These are phyloP conservation scores for Protomyces pachydermus DNA, from an alignment of 1,139 yeast species.

Conservation along the genomic window DNA sequence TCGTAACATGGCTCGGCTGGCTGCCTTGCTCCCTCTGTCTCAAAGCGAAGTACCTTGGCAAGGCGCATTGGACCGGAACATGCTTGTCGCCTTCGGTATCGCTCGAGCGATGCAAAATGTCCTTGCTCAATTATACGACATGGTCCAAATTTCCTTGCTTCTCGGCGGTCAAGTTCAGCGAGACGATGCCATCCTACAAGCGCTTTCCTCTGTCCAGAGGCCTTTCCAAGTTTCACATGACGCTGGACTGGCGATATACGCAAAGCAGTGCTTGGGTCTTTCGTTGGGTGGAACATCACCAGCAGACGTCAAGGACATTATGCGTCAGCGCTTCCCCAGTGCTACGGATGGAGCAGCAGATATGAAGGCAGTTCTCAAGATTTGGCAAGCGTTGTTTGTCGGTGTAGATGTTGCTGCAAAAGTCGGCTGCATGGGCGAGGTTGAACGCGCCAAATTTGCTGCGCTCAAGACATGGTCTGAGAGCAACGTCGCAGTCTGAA, in stretches of 20 bases:
- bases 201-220: conserved; percentile 51
- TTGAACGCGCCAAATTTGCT: conserved; percentile 40
- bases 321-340: conserved; percentile 37
- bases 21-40: conserved; percentile 52
- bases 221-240: conserved; percentile 57
- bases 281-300: conserved; percentile 32
- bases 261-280: conserved; percentile 41
- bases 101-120: conserved; percentile 51
- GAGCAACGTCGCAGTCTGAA: background rate
- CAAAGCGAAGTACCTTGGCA: conserved; percentile 57
- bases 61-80: conserved; percentile 64
- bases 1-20: conserved; percentile 54
- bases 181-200: conserved; percentile 48
- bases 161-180: conserved; percentile 52
- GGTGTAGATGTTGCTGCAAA: conserved; percentile 40
- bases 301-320: conserved; percentile 11
- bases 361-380: conserved; percentile 44
- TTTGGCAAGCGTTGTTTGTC: conserved; percentile 41
- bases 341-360: conserved; percentile 43
- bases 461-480: background rate
- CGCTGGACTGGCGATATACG: conserved; percentile 43
- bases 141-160: conserved; percentile 50
- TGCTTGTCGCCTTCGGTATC: conserved; percentile 64
- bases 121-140: conserved; percentile 55
- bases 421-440: conserved; percentile 41